Evolutionary conservation across 2,329 filamentous ascomycete genomes (phyloP), one percentile per base, ranked within the genome.

Genomic region (Botrytis aclada): DNA sequence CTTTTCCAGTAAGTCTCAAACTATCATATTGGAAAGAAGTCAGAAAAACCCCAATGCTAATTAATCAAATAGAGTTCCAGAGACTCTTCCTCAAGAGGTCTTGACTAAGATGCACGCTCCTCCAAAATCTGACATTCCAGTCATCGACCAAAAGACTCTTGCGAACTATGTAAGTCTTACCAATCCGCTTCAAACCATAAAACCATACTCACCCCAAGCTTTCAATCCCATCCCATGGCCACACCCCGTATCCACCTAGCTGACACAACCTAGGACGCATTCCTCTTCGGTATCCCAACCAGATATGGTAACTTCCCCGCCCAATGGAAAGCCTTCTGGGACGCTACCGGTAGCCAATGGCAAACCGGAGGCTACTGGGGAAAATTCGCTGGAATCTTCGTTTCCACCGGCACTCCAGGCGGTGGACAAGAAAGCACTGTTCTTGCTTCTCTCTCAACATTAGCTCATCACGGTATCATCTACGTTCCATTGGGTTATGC

Each of bases 241-340:
- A 41, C 12, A 18, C 25, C n/a, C 18, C 32, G 18, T 20, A 29
- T 20, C 45, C 61, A 41, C 29, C 2, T 20, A 32, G 56, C 43
- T 56, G 39, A 51, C 45, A 20, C n/a, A 14, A 2, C 4, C 34
- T 8, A 72, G 85, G 95, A 98, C 81, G 96, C 86, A 77, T 91
- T 98, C 86, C 90, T 99, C 76, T 88, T 98, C 80, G 96, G 96
- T 77, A 96, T 98, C 82, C 96, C 96, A 74, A 99, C 96, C 69
- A 90, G 96, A 78, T 99, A 93, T 85, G 96, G 96, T 80, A 98
- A 97, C 89, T 97, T 97, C 88, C 95, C 95, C 66, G 93, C 92
- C 29, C 96, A 99, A 85, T 98, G 93, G 93, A 98, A 96, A 87
- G 84, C 79, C 4, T 81, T 95, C 94, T 87, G 94, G 93, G 96